These are phyloP conservation scores for Skeletonema menzelii DNA, from an alignment of 108 stramenopile genomes.

Conservation along the genomic window DNA sequence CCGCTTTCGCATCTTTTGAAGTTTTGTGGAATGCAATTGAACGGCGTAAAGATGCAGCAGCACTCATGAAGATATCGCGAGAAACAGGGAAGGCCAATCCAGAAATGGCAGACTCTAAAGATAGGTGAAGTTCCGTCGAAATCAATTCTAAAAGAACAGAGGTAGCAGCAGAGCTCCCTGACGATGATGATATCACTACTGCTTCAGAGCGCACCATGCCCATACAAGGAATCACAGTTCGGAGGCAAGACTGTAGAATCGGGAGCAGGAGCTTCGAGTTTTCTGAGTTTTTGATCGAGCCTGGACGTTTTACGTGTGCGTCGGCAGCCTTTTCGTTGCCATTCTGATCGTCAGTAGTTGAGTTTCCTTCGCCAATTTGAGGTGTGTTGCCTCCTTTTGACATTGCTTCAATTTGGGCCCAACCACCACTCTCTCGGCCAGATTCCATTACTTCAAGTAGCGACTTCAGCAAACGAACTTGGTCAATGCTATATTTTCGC, in stretches of 20 bases:
- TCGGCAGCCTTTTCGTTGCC: not conserved
- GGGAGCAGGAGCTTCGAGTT: conserved; percentile 78
- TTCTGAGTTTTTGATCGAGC: not conserved
- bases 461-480: conserved; percentile 65
- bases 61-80: conserved; percentile 70
- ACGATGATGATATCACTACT: conserved; percentile 33
- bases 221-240: conserved; percentile 59
- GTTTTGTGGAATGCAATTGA: conserved; percentile 50
- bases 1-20: conserved; percentile 44
- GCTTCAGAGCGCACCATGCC: conserved; percentile 49
- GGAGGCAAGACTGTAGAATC: conserved; percentile 78
- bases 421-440: conserved; percentile 82
- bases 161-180: conserved; percentile 28
- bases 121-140: conserved; percentile 52
- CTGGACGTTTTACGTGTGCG: conserved; percentile 9
- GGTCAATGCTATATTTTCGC: conserved; percentile 59
- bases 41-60: conserved; percentile 57
- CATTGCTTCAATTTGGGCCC: conserved; percentile 39
- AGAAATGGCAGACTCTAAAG: conserved; percentile 74
- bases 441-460: conserved; percentile 66
- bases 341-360: not conserved
- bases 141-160: conserved; percentile 53
- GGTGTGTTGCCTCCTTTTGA: not conserved
- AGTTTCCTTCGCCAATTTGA: not conserved
- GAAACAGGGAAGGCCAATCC: conserved; percentile 78